Evolutionary conservation across 2,329 filamentous ascomycete species (phyloP).

Genomic region (Trichoderma koningii): DNA sequence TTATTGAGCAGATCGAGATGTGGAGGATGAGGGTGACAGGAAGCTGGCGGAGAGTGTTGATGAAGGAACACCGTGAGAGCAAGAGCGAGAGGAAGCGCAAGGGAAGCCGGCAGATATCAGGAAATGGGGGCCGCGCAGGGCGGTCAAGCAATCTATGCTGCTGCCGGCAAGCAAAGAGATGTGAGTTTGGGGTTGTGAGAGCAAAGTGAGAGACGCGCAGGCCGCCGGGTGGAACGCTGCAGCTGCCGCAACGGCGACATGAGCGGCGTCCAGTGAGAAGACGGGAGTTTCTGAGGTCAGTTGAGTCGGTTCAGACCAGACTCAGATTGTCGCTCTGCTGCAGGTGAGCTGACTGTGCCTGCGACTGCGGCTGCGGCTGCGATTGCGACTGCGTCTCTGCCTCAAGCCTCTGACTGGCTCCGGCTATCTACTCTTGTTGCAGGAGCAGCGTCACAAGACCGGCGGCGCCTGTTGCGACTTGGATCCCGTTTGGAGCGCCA

Average conservation of each 20-base stretch:
- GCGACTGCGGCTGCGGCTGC: too few relatives aligned
- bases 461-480: constrained; percentile 8
- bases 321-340: not conserved
- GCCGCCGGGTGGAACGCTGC: not conserved
- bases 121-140: constrained; percentile 9
- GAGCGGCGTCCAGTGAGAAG: not conserved
- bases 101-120: constrained; percentile 7
- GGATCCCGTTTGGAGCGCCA: constrained; percentile 2
- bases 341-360: not conserved
- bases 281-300: too few relatives aligned
- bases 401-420: not conserved
- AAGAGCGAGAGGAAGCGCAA: not conserved
- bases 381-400: too few relatives aligned
- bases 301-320: too few relatives aligned
- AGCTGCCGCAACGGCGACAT: not conserved
- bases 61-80: not conserved
- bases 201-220: not conserved
- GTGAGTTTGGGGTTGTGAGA: not conserved
- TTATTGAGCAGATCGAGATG: not conserved
- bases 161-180: not conserved
- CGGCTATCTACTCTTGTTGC: not conserved
- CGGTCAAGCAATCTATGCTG: constrained; percentile 18
- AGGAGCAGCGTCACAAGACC: constrained; percentile 23
- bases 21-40: not conserved
- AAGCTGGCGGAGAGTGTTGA: not conserved